These are phyloP conservation scores for Rhizophora apiculata DNA, from an alignment of 345 rosid species.

Conservation along the genomic window DNA sequence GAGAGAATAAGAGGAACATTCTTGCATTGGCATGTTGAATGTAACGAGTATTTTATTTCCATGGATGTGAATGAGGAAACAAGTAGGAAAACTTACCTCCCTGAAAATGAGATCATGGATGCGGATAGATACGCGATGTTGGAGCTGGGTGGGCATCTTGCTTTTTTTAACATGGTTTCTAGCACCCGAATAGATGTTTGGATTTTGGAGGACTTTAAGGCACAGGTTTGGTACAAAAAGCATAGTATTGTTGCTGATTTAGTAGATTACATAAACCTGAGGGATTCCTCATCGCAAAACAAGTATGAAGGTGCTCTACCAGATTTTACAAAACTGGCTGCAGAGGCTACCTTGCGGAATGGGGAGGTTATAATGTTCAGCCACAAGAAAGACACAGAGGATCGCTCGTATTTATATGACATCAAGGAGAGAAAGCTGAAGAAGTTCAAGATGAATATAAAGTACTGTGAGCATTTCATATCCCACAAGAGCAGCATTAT, in stretches of 20 bases:
- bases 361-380: conserved; percentile 8
- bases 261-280: neutral
- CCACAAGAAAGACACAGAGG: neutral
- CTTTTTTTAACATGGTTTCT: neutral
- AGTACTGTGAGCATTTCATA: neutral
- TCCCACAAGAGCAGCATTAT: conserved; percentile 10
- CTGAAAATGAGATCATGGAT: neutral
- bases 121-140: neutral
- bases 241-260: conserved; percentile 4
- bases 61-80: conserved; percentile 14
- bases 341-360: conserved; percentile 1
- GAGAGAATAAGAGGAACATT: neutral
- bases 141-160: conserved; percentile 16
- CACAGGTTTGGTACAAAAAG: conserved; percentile 13
- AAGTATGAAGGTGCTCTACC: neutral
- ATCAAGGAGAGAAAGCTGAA: neutral
- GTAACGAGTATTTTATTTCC: conserved; percentile 9
- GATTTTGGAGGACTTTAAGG: conserved; percentile 13
- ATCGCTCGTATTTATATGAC: conserved; percentile 10
- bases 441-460: neutral
- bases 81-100: conserved; percentile 1
- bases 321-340: neutral
- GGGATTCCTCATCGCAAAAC: neutral
- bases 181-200: conserved; percentile 8
- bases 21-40: conserved; percentile 13